Percentiles rank a stretch among this genome's conserved stretches.
phyloP scores from a whole-genome alignment of 1,139 yeast genomes.

The Sugiyamaella sp. region DNA sequence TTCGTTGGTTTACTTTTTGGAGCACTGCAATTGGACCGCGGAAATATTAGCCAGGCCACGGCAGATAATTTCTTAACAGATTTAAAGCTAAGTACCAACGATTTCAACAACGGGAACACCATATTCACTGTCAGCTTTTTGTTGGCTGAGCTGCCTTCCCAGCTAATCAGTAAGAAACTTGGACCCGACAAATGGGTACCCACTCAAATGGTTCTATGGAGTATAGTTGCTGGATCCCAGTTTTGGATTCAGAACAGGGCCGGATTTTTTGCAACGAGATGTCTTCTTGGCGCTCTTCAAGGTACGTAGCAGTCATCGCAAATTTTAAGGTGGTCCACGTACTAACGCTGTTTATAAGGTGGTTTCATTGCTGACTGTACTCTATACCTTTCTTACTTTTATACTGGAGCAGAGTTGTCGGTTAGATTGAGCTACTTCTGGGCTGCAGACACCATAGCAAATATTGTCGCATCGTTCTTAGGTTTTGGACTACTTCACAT shows the following conservation, averaged over 20 bases:
- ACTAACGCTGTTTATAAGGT: conserved; percentile 44
- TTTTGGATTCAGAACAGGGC: conserved; percentile 44
- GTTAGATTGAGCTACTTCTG: conserved; percentile 53
- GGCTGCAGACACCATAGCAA: conserved; percentile 41
- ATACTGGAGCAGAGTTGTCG: conserved; percentile 51
- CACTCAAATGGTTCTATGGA: conserved; percentile 53
- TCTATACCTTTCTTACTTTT: conserved; percentile 55
- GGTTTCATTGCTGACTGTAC: conserved; percentile 59
- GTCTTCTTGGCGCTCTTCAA: conserved; percentile 49
- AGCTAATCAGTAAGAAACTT: conserved; percentile 51
- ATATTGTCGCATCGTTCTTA: conserved; percentile 43
- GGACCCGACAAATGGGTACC: conserved; percentile 62
- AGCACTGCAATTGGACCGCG: conserved; percentile 56
- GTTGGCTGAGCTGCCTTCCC: conserved; percentile 57
- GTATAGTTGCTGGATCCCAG: conserved; percentile 52
- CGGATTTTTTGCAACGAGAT: conserved; percentile 49
- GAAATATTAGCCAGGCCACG: conserved; percentile 54
- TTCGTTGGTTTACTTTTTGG: conserved; percentile 52
- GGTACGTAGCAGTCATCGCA: conserved; percentile 34
- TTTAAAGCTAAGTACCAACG: conserved; percentile 50
- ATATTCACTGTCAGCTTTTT: conserved; percentile 50
- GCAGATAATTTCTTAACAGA: conserved; percentile 54
- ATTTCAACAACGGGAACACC: conserved; percentile 53
- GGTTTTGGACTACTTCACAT: conserved; percentile 52
- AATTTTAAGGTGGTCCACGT: conserved; percentile 40